Conservation (phyloP, 495 filamentous ascomycete species). For the Penicillium malachiteum region DNA sequence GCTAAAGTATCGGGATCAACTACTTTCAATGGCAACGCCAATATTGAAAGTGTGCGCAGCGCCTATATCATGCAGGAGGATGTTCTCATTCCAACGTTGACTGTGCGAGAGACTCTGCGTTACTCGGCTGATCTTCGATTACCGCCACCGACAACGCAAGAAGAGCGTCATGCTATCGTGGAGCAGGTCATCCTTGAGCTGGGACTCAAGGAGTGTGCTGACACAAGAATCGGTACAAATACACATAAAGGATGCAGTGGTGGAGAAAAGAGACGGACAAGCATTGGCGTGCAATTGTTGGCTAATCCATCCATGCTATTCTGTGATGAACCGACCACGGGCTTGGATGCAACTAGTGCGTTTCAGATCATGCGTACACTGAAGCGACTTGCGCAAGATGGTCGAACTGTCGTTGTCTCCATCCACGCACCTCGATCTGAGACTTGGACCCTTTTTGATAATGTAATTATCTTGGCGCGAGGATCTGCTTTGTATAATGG, state of each 20-base stretch:
- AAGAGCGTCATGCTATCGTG: slow-evolving; percentile 59
- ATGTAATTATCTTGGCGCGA: slow-evolving; percentile 59
- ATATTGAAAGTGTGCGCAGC: slow-evolving; percentile 54
- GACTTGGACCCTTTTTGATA: slow-evolving; percentile 73
- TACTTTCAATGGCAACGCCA: slow-evolving; percentile 54
- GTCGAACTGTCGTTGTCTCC: slow-evolving; percentile 68
- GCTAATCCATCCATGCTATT: slow-evolving; percentile 74
- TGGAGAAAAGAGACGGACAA: slow-evolving; percentile 70
- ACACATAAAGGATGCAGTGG: slow-evolving; percentile 72
- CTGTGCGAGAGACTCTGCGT: slow-evolving; percentile 68
- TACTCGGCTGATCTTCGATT: slow-evolving; percentile 72
- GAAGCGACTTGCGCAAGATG: slow-evolving; percentile 62
- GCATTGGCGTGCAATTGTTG: slow-evolving; percentile 72
- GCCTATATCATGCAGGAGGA: slow-evolving; percentile 81
- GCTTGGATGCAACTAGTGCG: slow-evolving; percentile 72
- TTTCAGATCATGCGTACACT: slow-evolving; percentile 68
- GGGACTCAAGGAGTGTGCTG: slow-evolving; percentile 69
- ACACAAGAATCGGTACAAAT: slow-evolving; percentile 67
- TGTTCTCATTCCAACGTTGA: slow-evolving; percentile 65
- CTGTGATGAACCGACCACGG: slow-evolving; percentile 74
- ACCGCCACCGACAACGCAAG: slow-evolving; percentile 55
- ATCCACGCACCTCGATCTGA: slow-evolving; percentile 75
- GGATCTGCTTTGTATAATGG: slow-evolving; percentile 68
- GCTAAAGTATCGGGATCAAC: slow-evolving; percentile 53
- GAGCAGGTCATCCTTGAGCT: slow-evolving; percentile 73